These are phyloP conservation scores for Candida vartiovaarae DNA, from an alignment of 805 yeast species.

Conservation along the genomic window DNA sequence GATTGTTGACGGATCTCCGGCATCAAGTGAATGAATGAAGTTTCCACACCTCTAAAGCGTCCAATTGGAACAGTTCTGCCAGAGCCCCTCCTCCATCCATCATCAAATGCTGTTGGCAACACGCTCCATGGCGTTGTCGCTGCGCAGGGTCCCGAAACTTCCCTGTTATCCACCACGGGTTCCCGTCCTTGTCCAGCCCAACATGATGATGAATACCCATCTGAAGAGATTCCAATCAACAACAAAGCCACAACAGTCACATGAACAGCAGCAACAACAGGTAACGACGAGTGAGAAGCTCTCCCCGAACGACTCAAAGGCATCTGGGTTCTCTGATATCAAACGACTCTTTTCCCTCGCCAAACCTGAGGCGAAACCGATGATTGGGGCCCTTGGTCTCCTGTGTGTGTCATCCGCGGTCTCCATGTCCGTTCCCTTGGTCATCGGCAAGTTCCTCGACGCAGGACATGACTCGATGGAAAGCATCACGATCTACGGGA, in stretches of 20 bases:
- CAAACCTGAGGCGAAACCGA: constrained; percentile 46
- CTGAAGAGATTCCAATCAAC: background rate
- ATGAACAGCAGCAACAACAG: no score
- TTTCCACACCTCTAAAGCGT: no score
- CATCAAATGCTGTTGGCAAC: no score
- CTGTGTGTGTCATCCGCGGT: constrained; percentile 69
- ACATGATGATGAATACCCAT: no score
- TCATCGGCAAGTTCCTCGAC: constrained; percentile 84
- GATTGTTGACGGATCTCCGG: no score
- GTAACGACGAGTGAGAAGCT: constrained; percentile 10
- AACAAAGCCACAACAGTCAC: background rate
- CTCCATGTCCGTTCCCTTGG: constrained; percentile 72
- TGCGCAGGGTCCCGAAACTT: no score
- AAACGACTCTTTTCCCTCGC: constrained; percentile 48
- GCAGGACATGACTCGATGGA: constrained; percentile 25
- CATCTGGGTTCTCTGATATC: constrained; percentile 29
- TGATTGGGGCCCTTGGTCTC: constrained; percentile 55
- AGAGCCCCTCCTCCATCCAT: no score
- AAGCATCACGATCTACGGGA: constrained; percentile 40
- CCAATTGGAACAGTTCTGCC: no score
- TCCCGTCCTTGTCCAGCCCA: no score
- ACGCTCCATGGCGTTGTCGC: no score
- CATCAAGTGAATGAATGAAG: no score
- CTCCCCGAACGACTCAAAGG: constrained; percentile 28
- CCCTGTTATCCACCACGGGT: no score